Percentiles rank a stretch among this genome's conserved stretches.
Evolutionary conservation across 2,329 filamentous ascomycete genomes (phyloP).

Genomic region (Acrodontium crateriforme): DNA sequence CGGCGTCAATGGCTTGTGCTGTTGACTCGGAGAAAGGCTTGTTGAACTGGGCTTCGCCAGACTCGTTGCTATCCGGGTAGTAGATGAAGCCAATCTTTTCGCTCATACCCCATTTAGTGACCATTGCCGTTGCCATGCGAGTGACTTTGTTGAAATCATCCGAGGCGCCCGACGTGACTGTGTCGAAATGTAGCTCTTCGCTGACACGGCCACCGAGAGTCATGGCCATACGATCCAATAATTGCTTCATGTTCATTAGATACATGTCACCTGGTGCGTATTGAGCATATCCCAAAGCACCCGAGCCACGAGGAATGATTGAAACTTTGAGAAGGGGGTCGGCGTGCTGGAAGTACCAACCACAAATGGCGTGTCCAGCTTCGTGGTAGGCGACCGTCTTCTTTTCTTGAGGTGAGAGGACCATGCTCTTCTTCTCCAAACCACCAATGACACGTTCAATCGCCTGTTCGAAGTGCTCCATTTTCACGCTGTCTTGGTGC

Average conservation of each 20-base stretch:
- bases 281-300: slow-evolving; percentile 88
- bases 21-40: slow-evolving; percentile 96
- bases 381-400: slow-evolving; percentile 95
- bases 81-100: slow-evolving; percentile 84
- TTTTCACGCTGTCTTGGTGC: slow-evolving; percentile 65
- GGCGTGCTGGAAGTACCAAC: slow-evolving; percentile 94
- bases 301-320: slow-evolving; percentile 92
- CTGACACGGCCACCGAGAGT: slow-evolving; percentile 89
- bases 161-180: slow-evolving; percentile 84
- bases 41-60: slow-evolving; percentile 52
- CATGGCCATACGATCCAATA: slow-evolving; percentile 99
- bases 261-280: slow-evolving; percentile 94
- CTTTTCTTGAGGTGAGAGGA: slow-evolving; percentile 88
- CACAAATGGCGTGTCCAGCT: slow-evolving; percentile 94
- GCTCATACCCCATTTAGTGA: slow-evolving; percentile 99
- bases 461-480: slow-evolving; percentile 90
- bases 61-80: slow-evolving; percentile 49
- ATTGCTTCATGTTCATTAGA: slow-evolving; percentile 85
- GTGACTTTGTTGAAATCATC: slow-evolving; percentile 99
- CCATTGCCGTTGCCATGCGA: slow-evolving; percentile 90
- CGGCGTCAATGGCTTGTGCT: slow-evolving; percentile 77
- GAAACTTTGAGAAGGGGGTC: slow-evolving; percentile 96
- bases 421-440: slow-evolving; percentile 91
- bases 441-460: slow-evolving; percentile 96
- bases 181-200: slow-evolving; percentile 93